phyloP scores from a whole-genome alignment of 768 basidiomycete species.

The Podaxis sp. region DNA sequence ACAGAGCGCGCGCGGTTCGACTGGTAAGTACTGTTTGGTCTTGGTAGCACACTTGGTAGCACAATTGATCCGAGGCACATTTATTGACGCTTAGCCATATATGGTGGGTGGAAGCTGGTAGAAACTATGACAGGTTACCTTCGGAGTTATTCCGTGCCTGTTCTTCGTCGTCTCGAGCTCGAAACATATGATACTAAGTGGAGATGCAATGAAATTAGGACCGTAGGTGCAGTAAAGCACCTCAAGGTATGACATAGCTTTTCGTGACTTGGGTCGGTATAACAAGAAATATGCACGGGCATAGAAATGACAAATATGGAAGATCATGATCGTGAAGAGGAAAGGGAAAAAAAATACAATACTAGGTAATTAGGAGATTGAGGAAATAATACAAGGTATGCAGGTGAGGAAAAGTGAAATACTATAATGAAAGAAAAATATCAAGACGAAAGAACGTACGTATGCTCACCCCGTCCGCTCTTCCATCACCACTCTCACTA shows the following conservation, averaged over 20 bases:
- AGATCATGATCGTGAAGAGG: background rate
- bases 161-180: too few species aligned
- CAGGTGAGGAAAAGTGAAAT: background rate
- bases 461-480: background rate
- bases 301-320: background rate
- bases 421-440: background rate
- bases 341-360: background rate
- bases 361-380: background rate
- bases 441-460: background rate
- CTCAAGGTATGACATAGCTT: background rate
- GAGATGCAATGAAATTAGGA: too few species aligned
- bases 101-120: too few species aligned
- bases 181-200: too few species aligned
- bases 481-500: slow-evolving; percentile 12
- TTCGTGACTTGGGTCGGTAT: background rate
- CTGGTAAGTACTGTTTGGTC: too few species aligned
- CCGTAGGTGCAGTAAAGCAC: background rate
- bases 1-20: too few species aligned
- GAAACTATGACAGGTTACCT: too few species aligned
- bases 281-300: background rate
- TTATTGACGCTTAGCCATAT: too few species aligned
- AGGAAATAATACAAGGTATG: background rate
- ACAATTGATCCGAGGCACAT: too few species aligned
- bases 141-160: too few species aligned
- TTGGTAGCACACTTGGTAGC: too few species aligned